Base-by-base conservation (phyloP, 805 yeast genomes). In the Scheffersomyces ergatensis region DNA sequence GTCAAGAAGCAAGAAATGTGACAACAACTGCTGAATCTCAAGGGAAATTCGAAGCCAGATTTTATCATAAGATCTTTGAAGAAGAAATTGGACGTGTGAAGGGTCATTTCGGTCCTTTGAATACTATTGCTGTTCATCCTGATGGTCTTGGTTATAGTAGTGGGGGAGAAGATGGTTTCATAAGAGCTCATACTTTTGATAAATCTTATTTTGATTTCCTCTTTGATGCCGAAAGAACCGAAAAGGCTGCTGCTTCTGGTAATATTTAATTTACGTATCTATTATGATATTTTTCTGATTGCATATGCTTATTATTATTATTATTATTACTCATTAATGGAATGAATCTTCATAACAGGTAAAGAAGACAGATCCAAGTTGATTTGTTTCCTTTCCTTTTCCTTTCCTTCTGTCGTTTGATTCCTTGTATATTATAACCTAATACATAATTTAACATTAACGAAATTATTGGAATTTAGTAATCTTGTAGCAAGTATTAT, bases 91-190 rank as follows among this genome's bases (percentile, higher is more conserved):
- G 98, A 51, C 84, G 97, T 70, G 92, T 93, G 37, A 88, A 86
- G 69, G 99, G 99, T 43, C 99, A 93, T 73, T 93, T 93, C 76
- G 99, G 99, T 75, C 99, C 99, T 36, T 79, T 93, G 57, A 93
- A 93, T 73, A 82, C 86, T 51, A 78, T 93, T 48, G 96, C 96
- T 24, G 86, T 89, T 39, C 96, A 89, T 66, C 99, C 99, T 42
- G 83, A 82, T 55, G 99, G 98, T 42, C 79, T 85, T 25, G 84
- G 92, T 36, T 93, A 85, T 63, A 90, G 95, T n/a, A 84, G 95
- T 44, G 99, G 99, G 37, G 96, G 97, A 60, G 99, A 93, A 76
- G 99, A 93, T 73, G 99, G 99, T 65, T 88, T 80, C 58, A 85
- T 93, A 47, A 88, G 99, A 72, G 78, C 93, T 48, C 97, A 93